Conservation (phyloP, 2,329 filamentous ascomycete genomes). For the Lithohypha guttulata region DNA sequence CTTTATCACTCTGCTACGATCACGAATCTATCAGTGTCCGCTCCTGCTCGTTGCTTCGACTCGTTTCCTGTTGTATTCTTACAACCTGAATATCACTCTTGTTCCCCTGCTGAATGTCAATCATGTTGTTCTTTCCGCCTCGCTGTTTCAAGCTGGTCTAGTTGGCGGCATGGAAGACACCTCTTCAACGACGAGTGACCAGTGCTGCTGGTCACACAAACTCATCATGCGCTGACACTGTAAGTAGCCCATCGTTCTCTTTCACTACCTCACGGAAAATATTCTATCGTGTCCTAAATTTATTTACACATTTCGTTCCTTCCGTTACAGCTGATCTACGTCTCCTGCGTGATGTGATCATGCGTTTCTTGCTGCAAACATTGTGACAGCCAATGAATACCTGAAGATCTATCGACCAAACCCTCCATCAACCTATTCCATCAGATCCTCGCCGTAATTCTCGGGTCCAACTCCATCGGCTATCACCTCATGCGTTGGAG, state of each 20-base stretch:
- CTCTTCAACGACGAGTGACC: background rate
- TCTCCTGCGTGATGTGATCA: background rate
- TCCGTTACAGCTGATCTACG: too few species aligned
- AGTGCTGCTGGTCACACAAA: background rate
- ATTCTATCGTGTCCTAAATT: too few species aligned
- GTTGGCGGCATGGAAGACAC: conserved; percentile 2
- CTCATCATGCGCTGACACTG: background rate
- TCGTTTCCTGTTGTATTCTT: too few species aligned
- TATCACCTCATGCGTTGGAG: too few species aligned
- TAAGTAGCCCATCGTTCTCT: background rate
- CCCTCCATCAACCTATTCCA: background rate
- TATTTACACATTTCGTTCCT: too few species aligned
- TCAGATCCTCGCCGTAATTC: conserved; percentile 6
- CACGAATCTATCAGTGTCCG: too few species aligned
- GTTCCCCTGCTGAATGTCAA: too few species aligned
- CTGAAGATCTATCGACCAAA: background rate
- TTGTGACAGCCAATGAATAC: conserved; percentile 5
- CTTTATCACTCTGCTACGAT: too few species aligned
- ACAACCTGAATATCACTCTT: background rate
- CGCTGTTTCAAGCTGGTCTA: conserved; percentile 1
- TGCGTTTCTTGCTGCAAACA: background rate
- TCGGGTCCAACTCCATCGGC: conserved; percentile 1
- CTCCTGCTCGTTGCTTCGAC: too few species aligned
- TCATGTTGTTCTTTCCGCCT: background rate
- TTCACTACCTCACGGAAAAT: background rate